These are phyloP conservation scores for Pseudogymnoascus sp. DNA, from an alignment of 2,329 filamentous ascomycete species.

Conservation along the genomic window DNA sequence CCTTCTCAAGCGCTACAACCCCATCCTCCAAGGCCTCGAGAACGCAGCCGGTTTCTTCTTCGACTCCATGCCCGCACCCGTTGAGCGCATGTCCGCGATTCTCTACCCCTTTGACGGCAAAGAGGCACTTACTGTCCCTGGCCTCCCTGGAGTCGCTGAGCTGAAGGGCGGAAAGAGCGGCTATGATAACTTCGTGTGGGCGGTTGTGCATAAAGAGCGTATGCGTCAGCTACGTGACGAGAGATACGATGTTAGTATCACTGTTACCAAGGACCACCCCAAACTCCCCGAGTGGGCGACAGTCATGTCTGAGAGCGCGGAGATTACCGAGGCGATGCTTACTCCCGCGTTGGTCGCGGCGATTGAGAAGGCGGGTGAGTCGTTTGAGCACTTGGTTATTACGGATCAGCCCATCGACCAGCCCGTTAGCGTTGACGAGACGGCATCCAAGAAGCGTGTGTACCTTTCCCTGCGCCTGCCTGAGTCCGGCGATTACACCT, in stretches of 20 bases:
- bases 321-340: slow-evolving; percentile 80
- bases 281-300: slow-evolving; percentile 88
- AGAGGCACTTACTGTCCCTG: slow-evolving; percentile 69
- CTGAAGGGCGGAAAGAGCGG: slow-evolving; percentile 52
- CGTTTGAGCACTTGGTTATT: slow-evolving; percentile 79
- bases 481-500: slow-evolving; percentile 53
- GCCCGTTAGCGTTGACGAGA: slow-evolving; percentile 77
- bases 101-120: slow-evolving; percentile 88
- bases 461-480: slow-evolving; percentile 67
- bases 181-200: slow-evolving; percentile 91
- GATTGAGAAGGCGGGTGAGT: slow-evolving; percentile 67
- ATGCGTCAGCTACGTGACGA: slow-evolving; percentile 89
- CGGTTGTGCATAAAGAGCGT: slow-evolving; percentile 85
- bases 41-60: slow-evolving; percentile 64
- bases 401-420: slow-evolving; percentile 84
- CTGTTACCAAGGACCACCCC: slow-evolving; percentile 81
- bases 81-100: slow-evolving; percentile 67
- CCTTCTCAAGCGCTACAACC: slow-evolving; percentile 82
- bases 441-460: slow-evolving; percentile 75
- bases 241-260: slow-evolving; percentile 89
- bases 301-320: slow-evolving; percentile 93
- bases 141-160: slow-evolving; percentile 50
- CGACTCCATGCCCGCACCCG: slow-evolving; percentile 61
- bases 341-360: slow-evolving; percentile 81
- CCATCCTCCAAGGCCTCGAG: slow-evolving; percentile 60